phyloP scores from a whole-genome alignment of 768 basidiomycete species.

The Leccinum fibrillosum region DNA sequence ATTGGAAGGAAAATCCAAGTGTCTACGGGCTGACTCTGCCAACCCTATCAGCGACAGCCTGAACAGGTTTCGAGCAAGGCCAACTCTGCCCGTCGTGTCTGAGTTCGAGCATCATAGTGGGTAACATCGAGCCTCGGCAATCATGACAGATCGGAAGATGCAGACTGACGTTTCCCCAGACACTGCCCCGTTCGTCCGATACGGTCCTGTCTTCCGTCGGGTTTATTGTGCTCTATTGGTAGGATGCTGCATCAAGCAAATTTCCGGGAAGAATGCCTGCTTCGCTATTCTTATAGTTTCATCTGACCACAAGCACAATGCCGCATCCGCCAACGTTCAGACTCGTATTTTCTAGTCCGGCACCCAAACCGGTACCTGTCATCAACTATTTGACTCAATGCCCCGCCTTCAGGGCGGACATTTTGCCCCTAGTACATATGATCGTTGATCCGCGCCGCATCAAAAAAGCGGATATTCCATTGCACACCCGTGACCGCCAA shows the following conservation, averaged over 20 bases:
- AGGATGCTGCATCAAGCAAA: neutral
- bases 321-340: neutral
- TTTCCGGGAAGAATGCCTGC: too few relatives aligned
- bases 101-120: neutral
- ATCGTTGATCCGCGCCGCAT: neutral
- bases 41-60: neutral
- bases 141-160: neutral
- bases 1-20: neutral
- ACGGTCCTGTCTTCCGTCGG: neutral
- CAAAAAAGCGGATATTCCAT: neutral
- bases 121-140: neutral
- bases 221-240: neutral
- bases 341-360: neutral
- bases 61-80: conserved; percentile 4
- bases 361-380: too few relatives aligned
- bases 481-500: neutral
- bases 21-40: neutral
- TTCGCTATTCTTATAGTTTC: neutral
- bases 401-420: neutral
- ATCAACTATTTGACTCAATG: neutral
- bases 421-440: neutral
- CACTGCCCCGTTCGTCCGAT: conserved; percentile 3
- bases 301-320: neutral
- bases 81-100: conserved; percentile 6
- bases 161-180: neutral